Conservation (phyloP, 2,329 filamentous ascomycete species). For the Colletotrichum caudatum region DNA sequence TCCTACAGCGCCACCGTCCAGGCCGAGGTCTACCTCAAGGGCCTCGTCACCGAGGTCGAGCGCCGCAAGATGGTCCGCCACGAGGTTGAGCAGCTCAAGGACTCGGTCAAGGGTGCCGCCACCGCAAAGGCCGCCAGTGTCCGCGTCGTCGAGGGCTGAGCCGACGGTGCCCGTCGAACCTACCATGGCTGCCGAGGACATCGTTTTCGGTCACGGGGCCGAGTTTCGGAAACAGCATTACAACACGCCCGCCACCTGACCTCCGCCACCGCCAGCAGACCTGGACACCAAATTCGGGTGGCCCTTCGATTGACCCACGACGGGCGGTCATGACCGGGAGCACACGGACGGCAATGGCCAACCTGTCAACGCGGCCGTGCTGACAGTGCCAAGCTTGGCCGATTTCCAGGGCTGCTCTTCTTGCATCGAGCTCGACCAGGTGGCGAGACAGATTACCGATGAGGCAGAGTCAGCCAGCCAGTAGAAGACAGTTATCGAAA, state of each 20-base stretch:
- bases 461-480: neutral
- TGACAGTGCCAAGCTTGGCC: neutral
- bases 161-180: neutral
- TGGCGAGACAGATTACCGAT: neutral
- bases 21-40: slow-evolving; percentile 87
- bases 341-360: neutral
- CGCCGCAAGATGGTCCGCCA: slow-evolving; percentile 62
- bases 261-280: neutral
- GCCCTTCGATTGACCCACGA: no score
- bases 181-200: neutral
- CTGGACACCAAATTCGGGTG: neutral
- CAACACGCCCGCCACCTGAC: neutral
- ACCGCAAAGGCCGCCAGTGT: slow-evolving; percentile 54
- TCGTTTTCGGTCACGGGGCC: no score
- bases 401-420: neutral
- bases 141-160: slow-evolving; percentile 58
- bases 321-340: neutral
- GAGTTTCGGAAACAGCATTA: neutral
- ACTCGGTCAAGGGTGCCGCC: slow-evolving; percentile 51
- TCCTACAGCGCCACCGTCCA: slow-evolving; percentile 85
- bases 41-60: slow-evolving; percentile 78
- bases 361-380: neutral
- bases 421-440: neutral
- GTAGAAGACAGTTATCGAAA: neutral
- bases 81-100: slow-evolving; percentile 54